A percentile compares a stretch with the other conserved stretches of the same genome.
Evolutionary conservation across 108 stramenopile genomes (phyloP).

Genomic region (Pinguiococcus pyrenoidosus): DNA sequence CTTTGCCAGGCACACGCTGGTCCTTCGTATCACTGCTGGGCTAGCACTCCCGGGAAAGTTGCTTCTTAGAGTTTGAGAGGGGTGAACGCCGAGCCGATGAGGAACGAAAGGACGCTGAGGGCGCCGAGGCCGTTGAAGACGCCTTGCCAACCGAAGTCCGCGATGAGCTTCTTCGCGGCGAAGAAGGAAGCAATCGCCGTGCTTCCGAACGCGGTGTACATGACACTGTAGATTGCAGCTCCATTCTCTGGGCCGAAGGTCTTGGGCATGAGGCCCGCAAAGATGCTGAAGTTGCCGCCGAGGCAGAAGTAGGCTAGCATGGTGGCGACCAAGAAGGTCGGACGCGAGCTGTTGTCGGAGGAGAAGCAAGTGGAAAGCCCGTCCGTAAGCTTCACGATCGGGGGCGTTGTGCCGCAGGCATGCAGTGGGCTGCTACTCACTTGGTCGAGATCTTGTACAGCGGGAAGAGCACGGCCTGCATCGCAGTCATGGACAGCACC

Average conservation of each 20-base stretch:
- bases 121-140: conserved; percentile 5
- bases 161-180: conserved; percentile 21
- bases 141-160: conserved; percentile 8
- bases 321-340: conserved; percentile 10
- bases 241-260: conserved; percentile 31
- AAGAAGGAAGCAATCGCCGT: conserved; percentile 28
- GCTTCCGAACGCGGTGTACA: conserved; percentile 30
- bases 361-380: too few relatives aligned
- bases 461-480: conserved; percentile 13
- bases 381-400: too few relatives aligned
- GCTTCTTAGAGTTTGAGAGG: too few relatives aligned
- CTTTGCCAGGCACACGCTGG: too few relatives aligned
- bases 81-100: background rate
- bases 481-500: conserved; percentile 12
- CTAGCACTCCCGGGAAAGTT: too few relatives aligned
- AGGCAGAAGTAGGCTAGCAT: conserved; percentile 22
- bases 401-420: too few relatives aligned
- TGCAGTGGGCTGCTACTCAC: too few relatives aligned
- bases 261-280: conserved; percentile 19
- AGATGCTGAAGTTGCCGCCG: conserved; percentile 44
- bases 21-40: too few relatives aligned
- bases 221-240: conserved; percentile 27
- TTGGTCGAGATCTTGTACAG: conserved; percentile 7
- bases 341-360: too few relatives aligned
- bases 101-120: background rate